Percentiles rank a stretch among this genome's conserved stretches.
Conservation (phyloP, 805 yeast genomes). For the Suhomyces kilbournensis region DNA sequence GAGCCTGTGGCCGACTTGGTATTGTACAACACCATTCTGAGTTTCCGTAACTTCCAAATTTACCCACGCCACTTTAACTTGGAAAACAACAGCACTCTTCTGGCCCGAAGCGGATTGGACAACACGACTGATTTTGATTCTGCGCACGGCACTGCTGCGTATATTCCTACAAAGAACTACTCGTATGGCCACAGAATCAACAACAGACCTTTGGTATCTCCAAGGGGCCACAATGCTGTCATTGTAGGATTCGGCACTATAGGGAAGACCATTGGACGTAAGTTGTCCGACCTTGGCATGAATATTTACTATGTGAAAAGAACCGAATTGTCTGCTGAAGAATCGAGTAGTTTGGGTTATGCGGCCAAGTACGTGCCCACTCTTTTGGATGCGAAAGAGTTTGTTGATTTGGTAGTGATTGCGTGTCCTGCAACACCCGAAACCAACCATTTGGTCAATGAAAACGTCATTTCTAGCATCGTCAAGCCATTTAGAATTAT, state of each 20-base stretch:
- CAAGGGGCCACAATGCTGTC: slow-evolving; percentile 55
- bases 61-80: slow-evolving; percentile 43
- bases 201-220: slow-evolving; percentile 45
- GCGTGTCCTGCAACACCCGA: slow-evolving; percentile 64
- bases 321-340: slow-evolving; percentile 33
- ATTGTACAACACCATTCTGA: slow-evolving; percentile 52
- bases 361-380: slow-evolving; percentile 39
- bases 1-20: slow-evolving; percentile 75
- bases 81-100: slow-evolving; percentile 41
- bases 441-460: slow-evolving; percentile 55
- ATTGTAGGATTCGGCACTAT: slow-evolving; percentile 76
- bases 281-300: slow-evolving; percentile 62
- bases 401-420: slow-evolving; percentile 59
- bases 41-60: slow-evolving; percentile 55
- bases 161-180: slow-evolving; percentile 18
- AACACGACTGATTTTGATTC: slow-evolving; percentile 33
- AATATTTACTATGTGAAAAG: slow-evolving; percentile 61
- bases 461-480: slow-evolving; percentile 43
- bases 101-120: slow-evolving; percentile 38
- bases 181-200: slow-evolving; percentile 47
- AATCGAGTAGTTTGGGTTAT: slow-evolving; percentile 40
- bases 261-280: slow-evolving; percentile 60
- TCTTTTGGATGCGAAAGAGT: slow-evolving; percentile 29
- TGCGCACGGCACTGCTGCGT: slow-evolving; percentile 21
- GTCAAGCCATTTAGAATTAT: slow-evolving; percentile 58